Percentiles rank a stretch among this genome's conserved stretches.
Conservation (phyloP, 225 moss, liverwort and hornwort genomes). For the Bryoerythrophyllum caledonicum region DNA sequence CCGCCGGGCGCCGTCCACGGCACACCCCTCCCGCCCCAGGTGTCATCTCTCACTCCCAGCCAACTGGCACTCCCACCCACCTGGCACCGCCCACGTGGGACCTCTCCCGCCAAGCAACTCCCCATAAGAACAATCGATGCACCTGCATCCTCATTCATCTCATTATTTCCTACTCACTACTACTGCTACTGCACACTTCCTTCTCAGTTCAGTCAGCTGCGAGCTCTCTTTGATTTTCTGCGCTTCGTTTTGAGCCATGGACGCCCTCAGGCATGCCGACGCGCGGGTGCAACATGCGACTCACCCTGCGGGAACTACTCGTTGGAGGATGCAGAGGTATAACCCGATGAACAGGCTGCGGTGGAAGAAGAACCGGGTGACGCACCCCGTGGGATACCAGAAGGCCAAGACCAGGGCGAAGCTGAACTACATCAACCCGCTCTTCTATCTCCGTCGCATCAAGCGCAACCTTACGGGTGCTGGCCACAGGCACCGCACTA, state of each 20-base stretch:
- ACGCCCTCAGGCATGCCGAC: slow-evolving; percentile 32
- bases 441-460: slow-evolving; percentile 41
- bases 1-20: slow-evolving; percentile 14
- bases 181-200: no score
- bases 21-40: background rate
- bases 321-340: slow-evolving; percentile 54
- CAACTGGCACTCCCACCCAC: background rate
- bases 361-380: slow-evolving; percentile 45
- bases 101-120: background rate
- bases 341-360: slow-evolving; percentile 50
- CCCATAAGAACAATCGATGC: background rate
- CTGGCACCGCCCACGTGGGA: slow-evolving; percentile 11
- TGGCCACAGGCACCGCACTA: slow-evolving; percentile 22
- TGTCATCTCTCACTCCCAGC: background rate
- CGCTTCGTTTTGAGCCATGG: slow-evolving; percentile 8
- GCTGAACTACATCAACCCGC: slow-evolving; percentile 45
- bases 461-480: slow-evolving; percentile 38
- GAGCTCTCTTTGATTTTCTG: background rate
- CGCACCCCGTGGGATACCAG: slow-evolving; percentile 41
- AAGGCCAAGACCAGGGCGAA: slow-evolving; percentile 47
- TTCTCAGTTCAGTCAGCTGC: background rate
- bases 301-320: slow-evolving; percentile 25
- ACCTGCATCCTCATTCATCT: rapidly evolving
- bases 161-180: background rate
- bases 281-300: slow-evolving; percentile 33